Conservation (phyloP, 352 stramenopile species). For the Globisporangium okanoganense region DNA sequence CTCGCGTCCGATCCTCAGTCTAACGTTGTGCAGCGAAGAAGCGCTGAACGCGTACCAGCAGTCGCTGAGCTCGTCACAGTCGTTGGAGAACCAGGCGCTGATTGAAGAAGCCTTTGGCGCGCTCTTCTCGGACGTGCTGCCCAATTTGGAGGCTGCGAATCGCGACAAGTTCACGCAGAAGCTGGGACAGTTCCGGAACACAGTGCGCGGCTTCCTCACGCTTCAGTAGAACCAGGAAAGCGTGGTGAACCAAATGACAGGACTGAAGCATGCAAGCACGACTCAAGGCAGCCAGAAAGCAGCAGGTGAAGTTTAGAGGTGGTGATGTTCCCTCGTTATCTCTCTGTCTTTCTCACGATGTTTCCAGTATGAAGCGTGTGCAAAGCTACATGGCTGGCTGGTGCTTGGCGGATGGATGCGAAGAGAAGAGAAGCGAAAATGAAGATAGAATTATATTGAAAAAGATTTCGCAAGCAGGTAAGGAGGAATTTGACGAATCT, state of each 20-base stretch:
- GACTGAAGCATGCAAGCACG: background rate
- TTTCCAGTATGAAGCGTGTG: background rate
- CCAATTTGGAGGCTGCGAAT: conserved; percentile 96
- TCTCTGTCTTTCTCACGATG: background rate
- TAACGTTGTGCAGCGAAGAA: conserved; percentile 95
- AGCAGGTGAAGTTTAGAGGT: conserved; percentile 1
- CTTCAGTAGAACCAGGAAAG: conserved; percentile 46
- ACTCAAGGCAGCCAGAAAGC: background rate
- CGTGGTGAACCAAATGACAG: background rate
- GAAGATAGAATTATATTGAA: conserved; percentile 15
- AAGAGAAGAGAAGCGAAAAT: conserved; percentile 2
- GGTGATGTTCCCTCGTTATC: background rate
- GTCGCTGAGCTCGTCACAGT: conserved; percentile 92
- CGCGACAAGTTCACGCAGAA: conserved; percentile 98
- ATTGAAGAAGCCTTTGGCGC: conserved; percentile 97
- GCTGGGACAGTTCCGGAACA: conserved; percentile 95
- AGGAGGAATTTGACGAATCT: background rate
- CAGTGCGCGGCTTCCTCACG: conserved; percentile 93
- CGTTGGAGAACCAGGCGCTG: conserved; percentile 88
- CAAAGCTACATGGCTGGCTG: background rate
- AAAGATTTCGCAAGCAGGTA: conserved; percentile 1
- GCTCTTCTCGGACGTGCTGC: conserved; percentile 93
- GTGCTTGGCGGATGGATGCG: background rate
- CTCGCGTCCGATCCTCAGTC: conserved; percentile 95
- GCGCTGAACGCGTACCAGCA: conserved; percentile 94